phyloP scores from a whole-genome alignment of 352 stramenopile genomes.

The Aphanomyces invadans region DNA sequence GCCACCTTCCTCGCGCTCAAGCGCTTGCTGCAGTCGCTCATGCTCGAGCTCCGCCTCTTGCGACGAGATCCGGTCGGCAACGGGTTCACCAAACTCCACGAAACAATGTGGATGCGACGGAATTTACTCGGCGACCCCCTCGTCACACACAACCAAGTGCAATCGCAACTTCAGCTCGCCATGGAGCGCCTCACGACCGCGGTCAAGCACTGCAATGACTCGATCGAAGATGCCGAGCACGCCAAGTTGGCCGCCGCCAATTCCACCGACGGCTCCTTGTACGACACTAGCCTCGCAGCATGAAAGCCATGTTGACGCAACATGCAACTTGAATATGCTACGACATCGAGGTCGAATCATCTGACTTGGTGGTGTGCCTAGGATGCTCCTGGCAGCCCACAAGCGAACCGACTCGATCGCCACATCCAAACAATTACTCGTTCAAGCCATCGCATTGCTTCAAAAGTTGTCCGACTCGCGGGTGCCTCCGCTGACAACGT shows the following conservation, averaged over 20 bases:
- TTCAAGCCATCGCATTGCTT: constrained; percentile 1
- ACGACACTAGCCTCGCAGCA: no score
- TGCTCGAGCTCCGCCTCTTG: constrained; percentile 14
- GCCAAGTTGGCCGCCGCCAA: neutral
- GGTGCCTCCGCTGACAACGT: neutral
- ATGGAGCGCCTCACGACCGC: constrained; percentile 17
- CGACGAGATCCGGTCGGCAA: neutral
- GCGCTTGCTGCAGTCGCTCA: constrained; percentile 16
- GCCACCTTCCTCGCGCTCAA: constrained; percentile 12
- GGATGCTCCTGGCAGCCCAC: neutral
- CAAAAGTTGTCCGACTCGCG: neutral
- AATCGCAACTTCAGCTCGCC: neutral
- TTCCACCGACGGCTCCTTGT: neutral
- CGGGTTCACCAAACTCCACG: neutral
- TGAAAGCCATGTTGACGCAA: neutral
- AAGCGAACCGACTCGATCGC: constrained; percentile 14
- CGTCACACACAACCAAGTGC: constrained; percentile 1
- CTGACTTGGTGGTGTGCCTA: constrained; percentile 12
- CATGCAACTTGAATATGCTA: no score
- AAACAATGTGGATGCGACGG: constrained; percentile 15
- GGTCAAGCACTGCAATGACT: constrained; percentile 8
- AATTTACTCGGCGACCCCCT: constrained; percentile 18
- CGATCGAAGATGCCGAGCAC: constrained; percentile 6
- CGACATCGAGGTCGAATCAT: no score
- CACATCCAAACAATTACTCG: constrained; percentile 17